These are phyloP conservation scores for Neofusicoccum laricinum DNA, from an alignment of 2,329 filamentous ascomycete species.

Conservation along the genomic window DNA sequence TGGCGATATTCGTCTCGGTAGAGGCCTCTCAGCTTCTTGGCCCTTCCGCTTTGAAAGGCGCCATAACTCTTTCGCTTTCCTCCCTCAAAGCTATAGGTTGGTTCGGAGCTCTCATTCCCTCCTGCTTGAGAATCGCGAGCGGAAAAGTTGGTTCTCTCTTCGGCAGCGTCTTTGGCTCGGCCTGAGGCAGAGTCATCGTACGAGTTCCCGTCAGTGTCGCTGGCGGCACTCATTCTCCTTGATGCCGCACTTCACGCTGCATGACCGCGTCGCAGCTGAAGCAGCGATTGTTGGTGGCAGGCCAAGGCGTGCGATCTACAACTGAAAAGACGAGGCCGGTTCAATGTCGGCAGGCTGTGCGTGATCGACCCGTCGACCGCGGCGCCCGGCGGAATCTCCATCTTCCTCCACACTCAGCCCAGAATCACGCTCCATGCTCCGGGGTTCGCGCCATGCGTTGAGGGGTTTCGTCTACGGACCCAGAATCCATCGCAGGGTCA, in stretches of 20 bases:
- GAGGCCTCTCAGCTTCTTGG: slow-evolving; percentile 32
- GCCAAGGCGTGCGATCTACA: background rate
- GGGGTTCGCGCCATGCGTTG: slow-evolving; percentile 30
- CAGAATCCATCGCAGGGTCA: background rate
- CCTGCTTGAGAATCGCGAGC: background rate
- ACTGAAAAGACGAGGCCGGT: background rate
- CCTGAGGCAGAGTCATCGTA: background rate
- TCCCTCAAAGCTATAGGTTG: background rate
- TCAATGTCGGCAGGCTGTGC: no score
- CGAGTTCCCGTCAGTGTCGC: background rate
- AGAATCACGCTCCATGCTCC: slow-evolving; percentile 28
- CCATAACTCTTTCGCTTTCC: background rate
- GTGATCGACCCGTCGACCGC: background rate
- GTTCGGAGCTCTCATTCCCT: background rate
- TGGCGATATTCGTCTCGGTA: slow-evolving; percentile 45
- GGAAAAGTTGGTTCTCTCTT: background rate
- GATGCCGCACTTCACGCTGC: background rate
- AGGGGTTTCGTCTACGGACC: slow-evolving; percentile 19
- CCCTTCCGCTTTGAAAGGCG: slow-evolving; percentile 19
- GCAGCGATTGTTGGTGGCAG: background rate
- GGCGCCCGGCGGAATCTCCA: background rate
- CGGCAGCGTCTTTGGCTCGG: background rate
- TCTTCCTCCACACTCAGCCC: background rate
- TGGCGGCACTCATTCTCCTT: background rate
- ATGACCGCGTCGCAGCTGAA: background rate